Percentiles rank a stretch among this genome's conserved stretches.
phyloP scores from a whole-genome alignment of 1,284 basidiomycete genomes.

The Trametes hirsuta region DNA sequence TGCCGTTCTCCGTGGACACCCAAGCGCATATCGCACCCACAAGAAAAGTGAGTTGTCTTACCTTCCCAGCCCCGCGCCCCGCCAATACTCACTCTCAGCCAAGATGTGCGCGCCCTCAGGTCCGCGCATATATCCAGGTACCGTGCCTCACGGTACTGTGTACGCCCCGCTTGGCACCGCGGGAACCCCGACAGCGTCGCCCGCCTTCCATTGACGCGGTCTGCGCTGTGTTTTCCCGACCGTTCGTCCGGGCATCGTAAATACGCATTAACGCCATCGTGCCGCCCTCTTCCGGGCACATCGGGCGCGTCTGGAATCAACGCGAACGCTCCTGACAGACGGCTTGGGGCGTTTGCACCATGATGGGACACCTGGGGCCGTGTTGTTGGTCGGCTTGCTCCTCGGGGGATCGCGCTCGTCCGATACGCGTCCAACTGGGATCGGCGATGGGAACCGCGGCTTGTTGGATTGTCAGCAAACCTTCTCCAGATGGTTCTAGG shows the following conservation, averaged over 20 bases:
- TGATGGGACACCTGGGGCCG: not conserved
- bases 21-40: not conserved
- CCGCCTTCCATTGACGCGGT: not conserved
- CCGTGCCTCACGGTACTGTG: not conserved
- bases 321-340: constrained; percentile 6
- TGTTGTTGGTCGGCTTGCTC: not conserved
- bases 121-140: not conserved
- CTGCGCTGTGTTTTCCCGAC: constrained; percentile 6
- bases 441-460: constrained; percentile 1
- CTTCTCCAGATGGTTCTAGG: not conserved
- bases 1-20: not conserved
- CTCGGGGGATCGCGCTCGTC: not conserved
- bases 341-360: not conserved
- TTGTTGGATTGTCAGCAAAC: not conserved
- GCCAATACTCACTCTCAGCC: not conserved
- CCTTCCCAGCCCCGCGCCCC: not conserved
- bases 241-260: constrained; percentile 13
- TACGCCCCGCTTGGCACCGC: constrained; percentile 2
- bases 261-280: constrained; percentile 25
- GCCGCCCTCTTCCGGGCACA: not conserved
- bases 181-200: constrained; percentile 6
- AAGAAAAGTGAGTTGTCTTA: not conserved
- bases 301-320: constrained; percentile 5
- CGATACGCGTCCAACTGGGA: not conserved
- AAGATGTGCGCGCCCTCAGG: not conserved